Percentiles rank a stretch among this genome's conserved stretches.
Conservation (phyloP, 164 flowering plant species). For the Magnolia kwangsiensis region DNA sequence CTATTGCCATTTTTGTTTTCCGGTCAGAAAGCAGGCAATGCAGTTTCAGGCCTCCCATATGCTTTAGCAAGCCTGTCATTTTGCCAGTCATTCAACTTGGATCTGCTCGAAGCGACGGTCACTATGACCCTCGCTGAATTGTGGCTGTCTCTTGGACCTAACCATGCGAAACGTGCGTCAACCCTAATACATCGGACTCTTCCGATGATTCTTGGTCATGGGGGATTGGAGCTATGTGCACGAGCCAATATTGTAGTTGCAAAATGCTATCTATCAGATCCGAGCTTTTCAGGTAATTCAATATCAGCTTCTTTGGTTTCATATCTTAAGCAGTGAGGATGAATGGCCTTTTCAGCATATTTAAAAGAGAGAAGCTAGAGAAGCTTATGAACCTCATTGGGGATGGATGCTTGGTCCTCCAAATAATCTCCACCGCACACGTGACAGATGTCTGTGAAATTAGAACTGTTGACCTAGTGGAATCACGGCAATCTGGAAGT, state of each 20-base stretch:
- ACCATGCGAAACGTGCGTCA: slow-evolving; percentile 72
- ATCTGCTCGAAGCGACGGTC: slow-evolving; percentile 92
- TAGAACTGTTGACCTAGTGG: too few species aligned
- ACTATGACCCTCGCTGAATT: slow-evolving; percentile 78
- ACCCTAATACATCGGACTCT: slow-evolving; percentile 67
- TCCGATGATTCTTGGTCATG: slow-evolving; percentile 92
- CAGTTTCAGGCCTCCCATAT: slow-evolving; percentile 7
- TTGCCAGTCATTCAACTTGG: slow-evolving; percentile 89
- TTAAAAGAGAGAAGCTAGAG: background rate
- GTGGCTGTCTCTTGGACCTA: slow-evolving; percentile 85
- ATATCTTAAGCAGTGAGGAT: background rate
- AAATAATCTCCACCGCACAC: too few species aligned
- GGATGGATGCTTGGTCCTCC: background rate
- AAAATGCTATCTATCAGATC: slow-evolving; percentile 83
- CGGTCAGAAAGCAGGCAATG: slow-evolving; percentile 7
- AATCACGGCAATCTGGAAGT: too few species aligned
- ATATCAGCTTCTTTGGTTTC: background rate
- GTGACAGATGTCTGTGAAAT: too few species aligned
- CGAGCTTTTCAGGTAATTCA: slow-evolving; percentile 62
- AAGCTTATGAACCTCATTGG: background rate
- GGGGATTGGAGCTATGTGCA: slow-evolving; percentile 88
- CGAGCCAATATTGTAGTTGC: slow-evolving; percentile 85
- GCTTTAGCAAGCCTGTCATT: slow-evolving; percentile 90
- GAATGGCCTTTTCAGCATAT: background rate
- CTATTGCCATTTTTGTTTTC: background rate